A percentile compares a stretch with the other conserved stretches of the same genome.
Conservation (phyloP, 2,329 filamentous ascomycete genomes). For the Whalleya microplaca region DNA sequence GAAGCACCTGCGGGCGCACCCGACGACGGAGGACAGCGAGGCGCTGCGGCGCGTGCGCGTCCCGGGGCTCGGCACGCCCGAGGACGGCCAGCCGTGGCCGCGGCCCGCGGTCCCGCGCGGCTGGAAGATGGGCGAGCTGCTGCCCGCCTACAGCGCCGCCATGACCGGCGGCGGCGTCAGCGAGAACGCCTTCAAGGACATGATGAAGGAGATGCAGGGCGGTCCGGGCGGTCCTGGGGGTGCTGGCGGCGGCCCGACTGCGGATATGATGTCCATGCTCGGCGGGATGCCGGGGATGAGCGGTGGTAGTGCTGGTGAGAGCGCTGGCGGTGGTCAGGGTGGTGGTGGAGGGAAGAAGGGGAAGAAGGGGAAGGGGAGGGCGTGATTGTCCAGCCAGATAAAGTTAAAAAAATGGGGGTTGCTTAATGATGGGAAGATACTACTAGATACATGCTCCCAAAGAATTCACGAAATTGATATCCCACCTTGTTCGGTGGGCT, state of each 20-base stretch:
- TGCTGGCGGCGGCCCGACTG: slow-evolving; percentile 33
- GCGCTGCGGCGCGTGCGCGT: slow-evolving; percentile 73
- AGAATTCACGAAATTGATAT: too few species aligned
- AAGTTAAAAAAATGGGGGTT: not conserved
- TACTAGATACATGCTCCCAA: too few species aligned
- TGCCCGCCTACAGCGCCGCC: slow-evolving; percentile 87
- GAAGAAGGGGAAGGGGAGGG: slow-evolving; percentile 52
- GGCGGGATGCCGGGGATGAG: slow-evolving; percentile 22
- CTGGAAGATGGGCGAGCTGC: slow-evolving; percentile 84
- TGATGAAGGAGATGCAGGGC: slow-evolving; percentile 88
- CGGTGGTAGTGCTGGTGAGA: slow-evolving; percentile 28
- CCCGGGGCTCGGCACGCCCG: slow-evolving; percentile 68
- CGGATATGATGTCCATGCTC: slow-evolving; percentile 38
- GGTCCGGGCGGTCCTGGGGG: slow-evolving; percentile 46
- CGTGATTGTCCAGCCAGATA: slow-evolving; percentile 3
- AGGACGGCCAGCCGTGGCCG: slow-evolving; percentile 69
- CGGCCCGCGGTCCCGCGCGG: slow-evolving; percentile 78
- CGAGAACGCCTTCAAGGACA: slow-evolving; percentile 93
- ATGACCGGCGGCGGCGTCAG: slow-evolving; percentile 91
- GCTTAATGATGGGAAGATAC: not conserved
- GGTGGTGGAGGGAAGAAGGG: slow-evolving; percentile 47
- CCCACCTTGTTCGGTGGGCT: not conserved
- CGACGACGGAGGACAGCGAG: slow-evolving; percentile 69
- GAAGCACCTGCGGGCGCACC: slow-evolving; percentile 74
- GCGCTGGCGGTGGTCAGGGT: slow-evolving; percentile 28